Percentiles rank a stretch among this genome's conserved stretches.
Conservation (phyloP, 2,329 filamentous ascomycete species). For the Penicillium sp. region DNA sequence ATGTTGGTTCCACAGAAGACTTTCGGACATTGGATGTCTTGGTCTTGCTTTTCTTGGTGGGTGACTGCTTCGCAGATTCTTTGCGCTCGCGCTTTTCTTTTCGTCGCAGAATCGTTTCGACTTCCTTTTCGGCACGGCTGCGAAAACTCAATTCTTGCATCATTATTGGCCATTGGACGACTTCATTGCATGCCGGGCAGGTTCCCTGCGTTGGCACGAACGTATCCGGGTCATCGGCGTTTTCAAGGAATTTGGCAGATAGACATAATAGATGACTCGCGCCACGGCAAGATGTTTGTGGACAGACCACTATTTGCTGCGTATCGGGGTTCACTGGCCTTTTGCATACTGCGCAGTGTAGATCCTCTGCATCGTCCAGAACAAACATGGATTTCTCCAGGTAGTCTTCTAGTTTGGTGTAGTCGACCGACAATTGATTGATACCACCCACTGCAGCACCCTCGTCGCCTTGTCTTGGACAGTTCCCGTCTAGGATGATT, state of each 20-base stretch:
- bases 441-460: constrained; percentile 39
- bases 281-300: constrained; percentile 47
- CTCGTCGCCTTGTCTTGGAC: constrained; percentile 8
- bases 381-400: constrained; percentile 52
- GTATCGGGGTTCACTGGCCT: constrained; percentile 34
- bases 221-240: constrained; percentile 34
- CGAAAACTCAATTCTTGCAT: constrained; percentile 80
- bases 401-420: constrained; percentile 49
- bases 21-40: constrained; percentile 2
- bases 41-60: neutral
- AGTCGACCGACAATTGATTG: constrained; percentile 53
- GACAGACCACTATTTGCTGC: constrained; percentile 53
- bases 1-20: constrained; percentile 11
- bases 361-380: constrained; percentile 36
- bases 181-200: constrained; percentile 68
- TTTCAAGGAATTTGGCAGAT: constrained; percentile 50
- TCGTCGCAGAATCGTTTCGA: constrained; percentile 64
- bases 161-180: constrained; percentile 70
- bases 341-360: constrained; percentile 53
- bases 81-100: constrained; percentile 40
- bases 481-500: constrained; percentile 54
- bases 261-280: constrained; percentile 58
- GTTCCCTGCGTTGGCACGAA: constrained; percentile 66
- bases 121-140: constrained; percentile 65
- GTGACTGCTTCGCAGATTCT: constrained; percentile 11